A percentile compares a stretch with the other conserved stretches of the same genome.
Conservation (phyloP, 352 stramenopile species). For the Phytophthora fragariaefolia region DNA sequence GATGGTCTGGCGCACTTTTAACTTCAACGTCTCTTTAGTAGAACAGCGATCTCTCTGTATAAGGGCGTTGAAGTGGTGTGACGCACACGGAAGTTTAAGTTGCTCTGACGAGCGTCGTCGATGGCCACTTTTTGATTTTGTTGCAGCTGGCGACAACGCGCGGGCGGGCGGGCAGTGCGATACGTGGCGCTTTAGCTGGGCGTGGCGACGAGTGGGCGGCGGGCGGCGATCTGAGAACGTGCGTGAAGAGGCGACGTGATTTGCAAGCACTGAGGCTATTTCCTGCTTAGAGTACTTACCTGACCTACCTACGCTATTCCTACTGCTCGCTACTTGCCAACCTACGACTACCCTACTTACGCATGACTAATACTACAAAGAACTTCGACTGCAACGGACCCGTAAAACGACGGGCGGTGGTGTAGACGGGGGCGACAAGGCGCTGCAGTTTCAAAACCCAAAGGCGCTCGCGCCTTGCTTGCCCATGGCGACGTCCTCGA, state of each 20-base stretch:
- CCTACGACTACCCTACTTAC: slow-evolving; percentile 37
- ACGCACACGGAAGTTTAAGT: slow-evolving; percentile 29
- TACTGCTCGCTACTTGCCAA: slow-evolving; percentile 37
- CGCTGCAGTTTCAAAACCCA: slow-evolving; percentile 67
- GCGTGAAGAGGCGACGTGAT: slow-evolving; percentile 19
- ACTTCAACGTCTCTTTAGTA: slow-evolving; percentile 36
- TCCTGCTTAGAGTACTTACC: slow-evolving; percentile 12
- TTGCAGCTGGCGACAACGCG: not conserved
- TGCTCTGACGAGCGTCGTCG: slow-evolving; percentile 5
- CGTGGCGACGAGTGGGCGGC: slow-evolving; percentile 11
- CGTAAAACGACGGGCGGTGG: slow-evolving; percentile 17
- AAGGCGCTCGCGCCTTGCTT: slow-evolving; percentile 71
- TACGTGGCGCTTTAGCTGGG: not conserved
- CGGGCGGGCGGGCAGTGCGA: not conserved
- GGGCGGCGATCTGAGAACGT: slow-evolving; percentile 27
- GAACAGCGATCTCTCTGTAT: slow-evolving; percentile 28
- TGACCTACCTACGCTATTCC: slow-evolving; percentile 22
- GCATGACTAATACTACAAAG: slow-evolving; percentile 35
- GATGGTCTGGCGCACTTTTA: slow-evolving; percentile 8
- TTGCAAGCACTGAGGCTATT: slow-evolving; percentile 17
- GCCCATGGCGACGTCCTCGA: slow-evolving; percentile 71
- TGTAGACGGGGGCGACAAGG: slow-evolving; percentile 34
- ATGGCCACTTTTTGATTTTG: slow-evolving; percentile 1
- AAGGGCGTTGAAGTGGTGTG: slow-evolving; percentile 25
- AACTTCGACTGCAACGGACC: slow-evolving; percentile 34